phyloP scores from a whole-genome alignment of 2,329 filamentous ascomycete genomes.

The Cladophialophora exuberans region DNA sequence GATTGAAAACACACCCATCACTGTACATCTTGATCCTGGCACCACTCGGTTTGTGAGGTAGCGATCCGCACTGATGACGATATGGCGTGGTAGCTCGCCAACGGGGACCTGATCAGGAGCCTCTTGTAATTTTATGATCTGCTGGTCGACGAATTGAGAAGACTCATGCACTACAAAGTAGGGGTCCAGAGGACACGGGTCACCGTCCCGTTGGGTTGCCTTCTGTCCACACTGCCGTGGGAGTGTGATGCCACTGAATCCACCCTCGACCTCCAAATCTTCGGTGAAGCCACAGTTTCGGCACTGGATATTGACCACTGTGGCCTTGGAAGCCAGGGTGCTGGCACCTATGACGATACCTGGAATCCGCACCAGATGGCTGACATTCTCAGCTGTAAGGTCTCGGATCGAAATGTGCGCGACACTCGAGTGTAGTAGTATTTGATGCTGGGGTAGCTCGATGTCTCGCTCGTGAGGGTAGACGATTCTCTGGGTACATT shows the following conservation, averaged over 20 bases:
- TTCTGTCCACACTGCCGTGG: constrained; percentile 75
- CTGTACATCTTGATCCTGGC: constrained; percentile 88
- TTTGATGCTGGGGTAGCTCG: constrained; percentile 85
- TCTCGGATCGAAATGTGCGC: constrained; percentile 92
- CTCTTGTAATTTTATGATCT: constrained; percentile 97
- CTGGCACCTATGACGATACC: constrained; percentile 98
- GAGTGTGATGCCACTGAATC: constrained; percentile 84
- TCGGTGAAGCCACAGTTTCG: constrained; percentile 77
- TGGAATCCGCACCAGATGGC: constrained; percentile 91
- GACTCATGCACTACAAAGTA: constrained; percentile 96
- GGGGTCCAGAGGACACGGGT: constrained; percentile 87
- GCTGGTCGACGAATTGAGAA: constrained; percentile 93
- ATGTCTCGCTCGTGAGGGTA: constrained; percentile 72
- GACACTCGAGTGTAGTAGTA: constrained; percentile 90
- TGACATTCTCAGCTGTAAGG: constrained; percentile 88
- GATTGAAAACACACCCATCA: constrained; percentile 98
- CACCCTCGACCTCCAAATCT: constrained; percentile 73
- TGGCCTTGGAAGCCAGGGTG: constrained; percentile 95
- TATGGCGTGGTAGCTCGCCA: constrained; percentile 90
- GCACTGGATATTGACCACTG: constrained; percentile 82
- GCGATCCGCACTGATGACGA: constrained; percentile 93
- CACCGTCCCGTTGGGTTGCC: constrained; percentile 59
- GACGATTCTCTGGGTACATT: constrained; percentile 90
- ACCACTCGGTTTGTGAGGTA: constrained; percentile 96
- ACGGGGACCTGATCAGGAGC: constrained; percentile 97